Evolutionary conservation across 192 early-diverging fungal species (phyloP), one percentile per base, ranked within the genome.

Genomic region (Coemansia sp.): DNA sequence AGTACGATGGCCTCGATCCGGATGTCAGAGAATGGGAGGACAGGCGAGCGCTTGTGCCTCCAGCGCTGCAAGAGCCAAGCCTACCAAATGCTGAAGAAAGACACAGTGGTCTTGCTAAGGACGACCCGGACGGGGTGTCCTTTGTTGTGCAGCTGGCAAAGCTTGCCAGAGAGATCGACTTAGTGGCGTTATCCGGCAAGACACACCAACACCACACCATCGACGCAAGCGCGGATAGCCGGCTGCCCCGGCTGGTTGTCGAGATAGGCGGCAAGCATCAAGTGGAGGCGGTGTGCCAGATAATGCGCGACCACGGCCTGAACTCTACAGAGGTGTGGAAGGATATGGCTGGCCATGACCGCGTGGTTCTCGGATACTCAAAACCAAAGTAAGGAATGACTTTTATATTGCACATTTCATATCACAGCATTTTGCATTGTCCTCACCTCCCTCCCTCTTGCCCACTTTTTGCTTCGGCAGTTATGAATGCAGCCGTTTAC

Each of bases 1-100:
- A 96, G 65, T 93, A 92, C 56, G 62, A 62, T 1, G 57, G 48
- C 2, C 71, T 98, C 4, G 89, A 89, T 6, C 77, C 88, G 2
- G 86, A 87, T 51, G 92, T 98, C 1, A 82, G 82, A n/a, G 79
- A 86, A 28, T 98, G 94, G 94, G 96, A 98, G 70, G 94, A 96
- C 64, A 71, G 68, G 21, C 68, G 75, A 10, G 94, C 96, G 2
- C 71, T 98, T 9, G 69, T 93, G 2, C 78, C 78, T 4, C 31
- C 63, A 49, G 70, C 70, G 4, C 9, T 51, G 37, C 16, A 35
- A 25, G 48, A 15, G 34, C 57, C 2, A 0, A 7, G 39, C 12
- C 39, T 42, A 13, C 39, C 6, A 4, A 43, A 28, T 7, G 23
- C 39, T 12, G 29, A 35, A 20, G 63, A 64, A 29, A 16, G 52